A percentile compares a stretch with the other conserved stretches of the same genome.
Evolutionary conservation across 108 stramenopile species (phyloP).

Genomic region (Pseudonitzschia multiseries): DNA sequence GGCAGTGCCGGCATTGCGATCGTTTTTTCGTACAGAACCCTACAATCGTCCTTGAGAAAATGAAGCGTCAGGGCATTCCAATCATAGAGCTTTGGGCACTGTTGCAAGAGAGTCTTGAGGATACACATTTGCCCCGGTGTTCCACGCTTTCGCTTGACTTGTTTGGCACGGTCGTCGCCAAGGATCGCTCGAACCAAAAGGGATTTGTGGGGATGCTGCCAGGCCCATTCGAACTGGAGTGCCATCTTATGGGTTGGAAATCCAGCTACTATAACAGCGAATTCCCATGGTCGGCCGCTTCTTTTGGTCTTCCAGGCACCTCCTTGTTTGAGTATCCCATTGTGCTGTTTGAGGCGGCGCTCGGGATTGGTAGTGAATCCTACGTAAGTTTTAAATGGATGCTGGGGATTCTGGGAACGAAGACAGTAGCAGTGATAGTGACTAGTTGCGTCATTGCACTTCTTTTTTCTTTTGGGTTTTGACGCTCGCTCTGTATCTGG

Average conservation of each 20-base stretch:
- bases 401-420: constrained; percentile 39
- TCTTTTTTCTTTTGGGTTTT: neutral
- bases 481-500: neutral
- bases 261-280: constrained; percentile 55
- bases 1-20: constrained; percentile 7
- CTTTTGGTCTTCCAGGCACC: constrained; percentile 67
- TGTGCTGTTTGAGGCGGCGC: constrained; percentile 71
- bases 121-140: constrained; percentile 38
- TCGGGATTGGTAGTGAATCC: constrained; percentile 65
- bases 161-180: constrained; percentile 45
- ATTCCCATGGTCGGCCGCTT: constrained; percentile 72
- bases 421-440: constrained; percentile 65
- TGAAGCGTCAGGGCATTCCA: constrained; percentile 27
- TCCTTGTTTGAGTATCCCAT: constrained; percentile 65
- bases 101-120: constrained; percentile 35
- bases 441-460: neutral
- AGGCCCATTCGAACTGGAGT: constrained; percentile 84
- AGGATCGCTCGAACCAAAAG: constrained; percentile 48
- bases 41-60: constrained; percentile 32
- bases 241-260: constrained; percentile 63
- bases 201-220: constrained; percentile 66
- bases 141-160: constrained; percentile 47
- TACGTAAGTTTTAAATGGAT: constrained; percentile 58
- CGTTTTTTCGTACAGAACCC: constrained; percentile 9
- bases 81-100: constrained; percentile 34